Base-by-base conservation (phyloP, 169 alveolate species). In the Eimeria falciformis region DNA sequence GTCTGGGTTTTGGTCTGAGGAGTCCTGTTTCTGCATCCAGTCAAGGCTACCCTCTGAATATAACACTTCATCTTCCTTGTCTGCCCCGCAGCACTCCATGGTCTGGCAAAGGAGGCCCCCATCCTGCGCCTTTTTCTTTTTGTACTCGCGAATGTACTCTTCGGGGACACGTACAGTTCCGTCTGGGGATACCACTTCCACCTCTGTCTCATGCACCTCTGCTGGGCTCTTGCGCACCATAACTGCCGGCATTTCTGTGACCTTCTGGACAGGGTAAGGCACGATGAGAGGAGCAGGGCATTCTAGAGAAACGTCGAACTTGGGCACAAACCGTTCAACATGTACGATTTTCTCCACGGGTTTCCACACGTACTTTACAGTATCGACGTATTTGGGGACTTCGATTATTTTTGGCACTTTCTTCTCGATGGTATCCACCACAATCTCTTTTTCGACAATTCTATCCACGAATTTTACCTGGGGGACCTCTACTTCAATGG, bases 201-300 rank as follows among this genome's bases (percentile, higher is more conserved):
- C 94, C 53, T 65, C 77, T 50, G 94, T 62, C 23, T 68, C 88
- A 33, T 85, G 94, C 7, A 94, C 94, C 56, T 95, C 96, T 12
- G 93, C 90, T 81, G 90, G 84, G 23, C 78, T 91, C 78, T 95
- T 95, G 84, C 95, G 94, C 73, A 96, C 94, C 96, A 95, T 96
- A 45, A 96, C 96, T 66, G 98, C 96, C 21, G 98, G 97, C 88
- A 96, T 94, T 75, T 96, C 97, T 75, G 95, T 96, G 55, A 96
- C 94, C 55, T 93, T 95, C 91, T 96, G 97, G 71, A 95, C 97
- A 23, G 97, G 97, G 91, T 95, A 96, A 2, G 98, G 98, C 5
- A 96, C 97, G 55, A 96, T 95, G 90, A 96, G 96, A 62, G 98
- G 98, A 78, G 98, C 97, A 18, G 98, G 98, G 79, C 98, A 96